A percentile compares a stretch with the other conserved stretches of the same genome.
Conservation (phyloP, 495 filamentous ascomycete species). For the Aspergillus egyptiacus region DNA sequence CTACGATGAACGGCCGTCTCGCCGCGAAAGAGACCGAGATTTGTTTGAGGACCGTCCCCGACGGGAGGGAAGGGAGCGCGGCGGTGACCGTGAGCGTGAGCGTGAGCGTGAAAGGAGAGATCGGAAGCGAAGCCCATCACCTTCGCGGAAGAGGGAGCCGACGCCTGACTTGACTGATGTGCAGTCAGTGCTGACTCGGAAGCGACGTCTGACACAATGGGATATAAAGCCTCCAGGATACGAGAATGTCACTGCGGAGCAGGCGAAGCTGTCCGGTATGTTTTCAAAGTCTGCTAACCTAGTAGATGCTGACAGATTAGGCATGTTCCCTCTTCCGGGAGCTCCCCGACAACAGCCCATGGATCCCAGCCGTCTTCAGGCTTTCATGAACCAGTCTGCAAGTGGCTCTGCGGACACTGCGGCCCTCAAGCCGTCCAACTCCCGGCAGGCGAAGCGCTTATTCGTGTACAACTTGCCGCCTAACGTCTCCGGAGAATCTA, state of each 20-base stretch:
- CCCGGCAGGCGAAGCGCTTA: constrained; percentile 86
- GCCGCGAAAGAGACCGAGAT: constrained; percentile 52
- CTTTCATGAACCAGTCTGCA: constrained; percentile 87
- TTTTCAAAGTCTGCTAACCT: neutral
- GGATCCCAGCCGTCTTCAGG: constrained; percentile 90
- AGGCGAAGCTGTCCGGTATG: constrained; percentile 92
- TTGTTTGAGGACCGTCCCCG: constrained; percentile 59
- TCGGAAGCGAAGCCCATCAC: constrained; percentile 69
- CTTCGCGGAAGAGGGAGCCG: constrained; percentile 85
- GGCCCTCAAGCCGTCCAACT: constrained; percentile 84
- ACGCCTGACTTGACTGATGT: constrained; percentile 91
- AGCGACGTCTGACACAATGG: constrained; percentile 93
- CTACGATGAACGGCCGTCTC: constrained; percentile 54
- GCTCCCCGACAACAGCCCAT: constrained; percentile 93
- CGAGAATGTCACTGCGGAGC: constrained; percentile 97
- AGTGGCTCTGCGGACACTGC: constrained; percentile 67
- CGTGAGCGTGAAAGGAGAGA: constrained; percentile 44
- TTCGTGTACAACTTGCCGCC: constrained; percentile 77
- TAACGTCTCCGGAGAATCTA: constrained; percentile 58
- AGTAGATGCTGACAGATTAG: constrained; percentile 25
- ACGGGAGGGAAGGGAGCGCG: constrained; percentile 42
- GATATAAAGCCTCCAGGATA: constrained; percentile 98
- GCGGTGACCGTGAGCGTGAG: constrained; percentile 14
- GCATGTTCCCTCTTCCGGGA: constrained; percentile 96
- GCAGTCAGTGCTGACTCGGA: constrained; percentile 68